These are phyloP conservation scores for Macrophomina tecta DNA, from an alignment of 2,329 filamentous ascomycete species.

Conservation along the genomic window DNA sequence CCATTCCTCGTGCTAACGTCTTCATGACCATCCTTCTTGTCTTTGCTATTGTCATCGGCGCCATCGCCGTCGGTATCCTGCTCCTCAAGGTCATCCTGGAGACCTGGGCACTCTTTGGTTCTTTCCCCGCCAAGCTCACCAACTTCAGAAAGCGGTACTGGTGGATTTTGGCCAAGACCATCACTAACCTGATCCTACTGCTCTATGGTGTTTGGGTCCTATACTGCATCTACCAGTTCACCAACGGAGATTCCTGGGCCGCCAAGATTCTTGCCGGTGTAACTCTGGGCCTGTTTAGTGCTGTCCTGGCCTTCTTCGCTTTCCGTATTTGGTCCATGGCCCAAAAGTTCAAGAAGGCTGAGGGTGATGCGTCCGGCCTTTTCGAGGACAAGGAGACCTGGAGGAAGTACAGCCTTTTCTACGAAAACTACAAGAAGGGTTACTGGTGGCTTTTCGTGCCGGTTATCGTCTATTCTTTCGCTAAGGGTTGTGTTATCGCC, in stretches of 20 bases:
- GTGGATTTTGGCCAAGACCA: constrained; percentile 85
- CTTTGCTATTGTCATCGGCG: constrained; percentile 84
- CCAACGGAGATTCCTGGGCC: constrained; percentile 90
- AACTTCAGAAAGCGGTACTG: constrained; percentile 97
- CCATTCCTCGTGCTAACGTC: constrained; percentile 85
- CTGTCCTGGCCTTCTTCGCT: constrained; percentile 79
- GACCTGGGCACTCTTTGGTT: constrained; percentile 86
- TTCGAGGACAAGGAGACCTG: constrained; percentile 91
- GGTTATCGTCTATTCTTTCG: constrained; percentile 86
- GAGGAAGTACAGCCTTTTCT: constrained; percentile 97
- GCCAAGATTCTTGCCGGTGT: constrained; percentile 83
- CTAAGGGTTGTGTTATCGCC: constrained; percentile 84
- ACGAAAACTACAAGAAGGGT: constrained; percentile 90
- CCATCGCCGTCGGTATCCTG: constrained; percentile 83
- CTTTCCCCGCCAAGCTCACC: constrained; percentile 77
- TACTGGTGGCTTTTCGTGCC: constrained; percentile 99
- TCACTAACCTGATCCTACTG: constrained; percentile 87
- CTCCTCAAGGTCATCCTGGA: constrained; percentile 92
- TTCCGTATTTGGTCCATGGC: constrained; percentile 83
- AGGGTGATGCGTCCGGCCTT: constrained; percentile 75
- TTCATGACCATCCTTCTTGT: constrained; percentile 95
- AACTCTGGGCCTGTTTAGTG: constrained; percentile 81
- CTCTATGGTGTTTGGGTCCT: constrained; percentile 95
- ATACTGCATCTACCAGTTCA: constrained; percentile 97
- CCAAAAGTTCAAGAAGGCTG: constrained; percentile 71